Percentiles rank a stretch among this genome's conserved stretches.
Conservation (phyloP, 768 basidiomycete species). For the Tricholoma matsutake region DNA sequence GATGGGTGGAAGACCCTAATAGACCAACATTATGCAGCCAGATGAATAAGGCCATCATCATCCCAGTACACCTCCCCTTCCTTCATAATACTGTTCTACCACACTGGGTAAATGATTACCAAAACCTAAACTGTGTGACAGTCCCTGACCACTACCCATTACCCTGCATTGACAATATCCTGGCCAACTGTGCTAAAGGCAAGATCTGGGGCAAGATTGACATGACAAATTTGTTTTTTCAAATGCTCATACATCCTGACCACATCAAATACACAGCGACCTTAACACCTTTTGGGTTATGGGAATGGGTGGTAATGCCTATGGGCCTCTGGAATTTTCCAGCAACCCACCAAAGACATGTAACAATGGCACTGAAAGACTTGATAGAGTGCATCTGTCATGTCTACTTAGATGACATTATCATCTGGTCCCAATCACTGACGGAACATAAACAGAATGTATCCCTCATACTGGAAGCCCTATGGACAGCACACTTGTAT, state of each 20-base stretch:
- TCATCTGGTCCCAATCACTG: slow-evolving; percentile 41
- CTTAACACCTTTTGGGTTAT: too few relatives aligned
- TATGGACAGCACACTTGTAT: not conserved
- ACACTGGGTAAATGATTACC: not conserved
- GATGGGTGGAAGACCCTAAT: not conserved
- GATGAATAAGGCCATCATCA: not conserved
- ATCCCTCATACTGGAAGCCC: slow-evolving; percentile 14
- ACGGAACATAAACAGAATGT: too few relatives aligned
- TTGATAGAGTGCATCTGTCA: slow-evolving; percentile 40
- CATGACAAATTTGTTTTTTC: not conserved
- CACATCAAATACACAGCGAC: too few relatives aligned
- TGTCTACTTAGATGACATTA: slow-evolving; percentile 43
- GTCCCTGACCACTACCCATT: not conserved
- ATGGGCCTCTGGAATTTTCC: slow-evolving; percentile 13
- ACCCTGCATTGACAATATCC: too few relatives aligned
- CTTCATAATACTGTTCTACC: not conserved
- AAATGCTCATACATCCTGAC: not conserved
- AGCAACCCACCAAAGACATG: slow-evolving; percentile 29
- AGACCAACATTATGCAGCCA: not conserved
- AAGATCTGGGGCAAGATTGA: too few relatives aligned
- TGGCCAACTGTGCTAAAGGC: too few relatives aligned
- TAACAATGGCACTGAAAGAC: slow-evolving; percentile 28
- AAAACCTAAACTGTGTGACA: not conserved
- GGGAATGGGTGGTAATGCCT: too few relatives aligned
- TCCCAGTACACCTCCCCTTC: not conserved